A percentile compares a stretch with the other conserved stretches of the same genome.
phyloP scores from a whole-genome alignment of 2,329 filamentous ascomycete species.

The Pseudogymnoascus sp. region DNA sequence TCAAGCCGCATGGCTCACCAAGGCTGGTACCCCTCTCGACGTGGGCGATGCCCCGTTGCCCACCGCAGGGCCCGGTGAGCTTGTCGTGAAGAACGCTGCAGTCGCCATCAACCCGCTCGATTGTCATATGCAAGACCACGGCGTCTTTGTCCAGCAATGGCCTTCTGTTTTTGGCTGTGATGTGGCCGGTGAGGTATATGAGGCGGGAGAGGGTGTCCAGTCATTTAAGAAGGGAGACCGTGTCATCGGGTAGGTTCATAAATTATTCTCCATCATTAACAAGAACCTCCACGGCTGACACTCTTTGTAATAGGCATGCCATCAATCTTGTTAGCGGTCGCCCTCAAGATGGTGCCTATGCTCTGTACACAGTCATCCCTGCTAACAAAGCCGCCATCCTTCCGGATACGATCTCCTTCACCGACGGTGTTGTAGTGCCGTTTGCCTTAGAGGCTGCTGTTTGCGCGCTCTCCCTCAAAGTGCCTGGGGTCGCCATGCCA shows the following conservation, averaged over 20 bases:
- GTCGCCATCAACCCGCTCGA: slow-evolving; percentile 39
- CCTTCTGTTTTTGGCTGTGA: slow-evolving; percentile 4
- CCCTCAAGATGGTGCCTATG: slow-evolving; percentile 26
- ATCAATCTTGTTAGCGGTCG: slow-evolving; percentile 25
- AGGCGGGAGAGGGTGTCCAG: background rate
- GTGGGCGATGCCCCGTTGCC: slow-evolving; percentile 33
- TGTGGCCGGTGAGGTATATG: slow-evolving; percentile 1
- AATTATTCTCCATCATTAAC: background rate
- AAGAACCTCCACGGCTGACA: slow-evolving; percentile 13
- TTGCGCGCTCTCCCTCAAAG: slow-evolving; percentile 24
- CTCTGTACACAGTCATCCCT: slow-evolving; percentile 13
- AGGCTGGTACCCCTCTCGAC: slow-evolving; percentile 28
- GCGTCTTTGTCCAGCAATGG: slow-evolving; percentile 14
- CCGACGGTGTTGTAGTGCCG: slow-evolving; percentile 16
- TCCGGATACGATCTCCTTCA: slow-evolving; percentile 17
- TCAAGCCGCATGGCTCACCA: slow-evolving; percentile 16
- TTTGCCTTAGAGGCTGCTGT: slow-evolving; percentile 24
- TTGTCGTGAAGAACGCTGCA: slow-evolving; percentile 34
- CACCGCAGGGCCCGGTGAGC: slow-evolving; percentile 29
- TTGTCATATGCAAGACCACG: slow-evolving; percentile 15
- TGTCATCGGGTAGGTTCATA: background rate
- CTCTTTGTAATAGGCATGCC: slow-evolving; percentile 5
- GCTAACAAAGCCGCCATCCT: slow-evolving; percentile 23
- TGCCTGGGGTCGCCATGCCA: slow-evolving; percentile 18
- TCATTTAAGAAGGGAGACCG: slow-evolving; percentile 8